Percentiles rank a stretch among this genome's conserved stretches.
These are phyloP conservation scores for Trichoderma afroharzianum DNA, from an alignment of 2,329 filamentous ascomycete genomes.

Conservation along the genomic window DNA sequence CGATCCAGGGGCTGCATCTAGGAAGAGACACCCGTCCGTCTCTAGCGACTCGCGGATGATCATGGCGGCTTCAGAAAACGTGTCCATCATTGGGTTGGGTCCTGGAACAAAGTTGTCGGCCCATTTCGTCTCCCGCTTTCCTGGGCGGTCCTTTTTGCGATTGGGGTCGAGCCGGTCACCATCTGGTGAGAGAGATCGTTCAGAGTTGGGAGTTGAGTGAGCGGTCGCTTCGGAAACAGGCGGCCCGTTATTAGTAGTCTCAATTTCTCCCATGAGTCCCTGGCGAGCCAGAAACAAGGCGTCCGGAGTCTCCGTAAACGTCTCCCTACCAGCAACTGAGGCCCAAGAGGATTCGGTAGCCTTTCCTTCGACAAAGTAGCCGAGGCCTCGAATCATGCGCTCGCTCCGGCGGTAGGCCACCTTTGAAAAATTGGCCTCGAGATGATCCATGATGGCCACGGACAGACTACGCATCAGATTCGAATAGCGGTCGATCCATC, in stretches of 20 bases:
- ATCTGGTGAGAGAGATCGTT: background rate
- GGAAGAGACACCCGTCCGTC: slow-evolving; percentile 36
- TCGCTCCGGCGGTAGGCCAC: slow-evolving; percentile 26
- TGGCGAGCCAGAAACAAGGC: slow-evolving; percentile 8
- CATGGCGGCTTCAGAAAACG: slow-evolving; percentile 36
- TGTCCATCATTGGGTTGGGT: slow-evolving; percentile 14
- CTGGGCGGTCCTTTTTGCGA: background rate
- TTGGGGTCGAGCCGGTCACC: background rate
- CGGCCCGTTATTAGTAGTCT: background rate
- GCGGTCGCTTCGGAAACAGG: background rate
- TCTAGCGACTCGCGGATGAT: slow-evolving; percentile 42
- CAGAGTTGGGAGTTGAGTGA: background rate
- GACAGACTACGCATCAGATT: slow-evolving; percentile 23
- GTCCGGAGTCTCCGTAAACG: slow-evolving; percentile 9
- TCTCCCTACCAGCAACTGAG: background rate
- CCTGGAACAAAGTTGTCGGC: slow-evolving; percentile 8
- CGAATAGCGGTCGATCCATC: slow-evolving; percentile 24
- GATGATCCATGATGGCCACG: slow-evolving; percentile 30
- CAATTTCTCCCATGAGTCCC: background rate
- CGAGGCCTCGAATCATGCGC: slow-evolving; percentile 33
- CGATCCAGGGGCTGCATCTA: slow-evolving; percentile 33
- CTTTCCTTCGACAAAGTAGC: slow-evolving; percentile 28
- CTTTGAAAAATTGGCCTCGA: slow-evolving; percentile 27
- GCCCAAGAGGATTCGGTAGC: slow-evolving; percentile 12
- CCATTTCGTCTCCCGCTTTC: slow-evolving; percentile 15